These are phyloP conservation scores for Exophiala lecanii-corni DNA, from an alignment of 2,329 filamentous ascomycete species.

Conservation along the genomic window DNA sequence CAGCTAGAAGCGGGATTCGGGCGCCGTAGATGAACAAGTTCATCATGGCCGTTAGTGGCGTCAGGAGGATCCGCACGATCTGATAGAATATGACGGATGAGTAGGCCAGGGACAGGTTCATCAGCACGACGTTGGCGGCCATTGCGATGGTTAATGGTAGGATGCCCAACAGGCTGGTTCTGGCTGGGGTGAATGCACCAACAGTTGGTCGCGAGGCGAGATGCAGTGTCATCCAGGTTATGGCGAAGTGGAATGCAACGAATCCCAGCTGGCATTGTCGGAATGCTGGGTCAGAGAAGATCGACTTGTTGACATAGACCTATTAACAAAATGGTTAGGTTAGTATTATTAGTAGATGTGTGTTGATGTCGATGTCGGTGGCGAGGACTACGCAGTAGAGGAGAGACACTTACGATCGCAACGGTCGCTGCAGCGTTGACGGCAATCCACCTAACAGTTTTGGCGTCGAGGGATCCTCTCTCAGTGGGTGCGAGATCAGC, in stretches of 20 bases:
- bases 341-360: too few relatives aligned
- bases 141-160: slow-evolving; percentile 63
- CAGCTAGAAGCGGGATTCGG: slow-evolving; percentile 52
- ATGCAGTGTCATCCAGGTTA: slow-evolving; percentile 62
- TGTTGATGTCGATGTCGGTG: too few relatives aligned
- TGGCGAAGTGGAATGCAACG: slow-evolving; percentile 63
- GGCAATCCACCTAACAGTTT: slow-evolving; percentile 46
- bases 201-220: slow-evolving; percentile 56
- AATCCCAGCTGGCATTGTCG: slow-evolving; percentile 62
- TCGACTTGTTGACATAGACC: slow-evolving; percentile 68
- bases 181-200: slow-evolving; percentile 55
- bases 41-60: slow-evolving; percentile 60
- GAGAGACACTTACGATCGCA: slow-evolving; percentile 49
- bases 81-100: slow-evolving; percentile 68
- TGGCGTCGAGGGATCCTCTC: slow-evolving; percentile 3
- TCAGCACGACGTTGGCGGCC: slow-evolving; percentile 65
- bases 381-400: too few relatives aligned
- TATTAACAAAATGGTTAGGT: too few relatives aligned
- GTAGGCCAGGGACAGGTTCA: slow-evolving; percentile 63
- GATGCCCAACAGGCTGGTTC: slow-evolving; percentile 52
- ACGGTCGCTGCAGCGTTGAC: slow-evolving; percentile 61
- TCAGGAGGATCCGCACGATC: slow-evolving; percentile 62
- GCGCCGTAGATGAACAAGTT: slow-evolving; percentile 59
- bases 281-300: slow-evolving; percentile 60
- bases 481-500: background rate